These are phyloP conservation scores for Penicillium cosmopolitanum DNA, from an alignment of 495 filamentous ascomycete genomes.

Conservation along the genomic window DNA sequence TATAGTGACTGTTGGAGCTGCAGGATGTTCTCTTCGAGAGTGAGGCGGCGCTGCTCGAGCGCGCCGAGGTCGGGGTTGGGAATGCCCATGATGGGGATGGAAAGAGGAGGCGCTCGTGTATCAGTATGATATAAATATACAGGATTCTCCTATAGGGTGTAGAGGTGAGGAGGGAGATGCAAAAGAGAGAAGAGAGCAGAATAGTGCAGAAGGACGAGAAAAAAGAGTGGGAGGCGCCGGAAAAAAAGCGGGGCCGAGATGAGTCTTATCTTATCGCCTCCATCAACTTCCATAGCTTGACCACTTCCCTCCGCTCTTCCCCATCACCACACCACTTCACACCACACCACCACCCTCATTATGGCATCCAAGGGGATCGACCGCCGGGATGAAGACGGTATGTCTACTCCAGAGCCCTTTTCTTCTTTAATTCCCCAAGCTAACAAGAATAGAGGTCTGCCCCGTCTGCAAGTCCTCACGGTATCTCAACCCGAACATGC, in stretches of 20 bases:
- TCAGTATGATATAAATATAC: not conserved
- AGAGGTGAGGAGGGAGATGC: conserved; percentile 3
- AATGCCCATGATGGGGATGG: conserved; percentile 36
- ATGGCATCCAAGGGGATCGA: conserved; percentile 42
- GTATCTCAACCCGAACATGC: conserved; percentile 91
- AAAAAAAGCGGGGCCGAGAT: conserved; percentile 20
- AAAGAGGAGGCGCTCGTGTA: not conserved
- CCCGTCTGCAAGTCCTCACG: conserved; percentile 95
- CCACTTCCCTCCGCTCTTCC: too few relatives aligned
- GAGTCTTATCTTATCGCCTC: conserved; percentile 22
- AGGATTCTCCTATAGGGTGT: not conserved
- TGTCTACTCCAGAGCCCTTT: conserved; percentile 6
- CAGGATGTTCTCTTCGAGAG: conserved; percentile 74
- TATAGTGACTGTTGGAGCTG: conserved; percentile 76
- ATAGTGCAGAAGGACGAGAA: not conserved
- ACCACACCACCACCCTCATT: conserved; percentile 5
- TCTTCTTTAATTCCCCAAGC: too few relatives aligned
- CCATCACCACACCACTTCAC: too few relatives aligned
- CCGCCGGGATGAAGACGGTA: conserved; percentile 58
- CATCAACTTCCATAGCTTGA: too few relatives aligned
- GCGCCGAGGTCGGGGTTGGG: conserved; percentile 38
- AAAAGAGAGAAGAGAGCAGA: not conserved
- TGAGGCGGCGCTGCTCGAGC: conserved; percentile 74
- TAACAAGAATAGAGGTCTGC: conserved; percentile 69
- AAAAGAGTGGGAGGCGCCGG: conserved; percentile 5